Base-by-base conservation (phyloP, 768 basidiomycete species). In the Russula griseocarnosa region DNA sequence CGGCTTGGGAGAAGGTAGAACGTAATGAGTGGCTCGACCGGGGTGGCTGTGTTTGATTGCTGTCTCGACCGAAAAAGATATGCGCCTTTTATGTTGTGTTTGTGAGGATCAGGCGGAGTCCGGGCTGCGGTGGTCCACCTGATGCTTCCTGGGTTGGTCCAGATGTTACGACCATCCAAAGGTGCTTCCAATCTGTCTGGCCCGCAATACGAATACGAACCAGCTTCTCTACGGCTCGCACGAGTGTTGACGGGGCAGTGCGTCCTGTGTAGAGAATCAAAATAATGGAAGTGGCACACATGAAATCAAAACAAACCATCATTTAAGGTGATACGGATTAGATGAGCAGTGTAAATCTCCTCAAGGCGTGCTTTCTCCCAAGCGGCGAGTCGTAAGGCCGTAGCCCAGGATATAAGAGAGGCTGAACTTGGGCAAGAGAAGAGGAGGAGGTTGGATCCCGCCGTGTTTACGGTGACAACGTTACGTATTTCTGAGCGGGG, bases 311-410 rank as follows among this genome's bases (percentile, higher is more conserved):
- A 34, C 77, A 32, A 59, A 79, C 82, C 76, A 52, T 79, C 78
- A 60, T 77, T 79, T 52, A 90, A 73, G n/a, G 82, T 89, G 70
- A 88, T 91, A 58, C 92, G 82, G 66, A 98, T 82, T 50, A 98
- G 76, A 77, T 98, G 92, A 6, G 94, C 95, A 0, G 97, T 98
- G 73, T 98, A 98, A 64, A 99, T 94, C 77, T 99, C 96, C 74
- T 97, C 93, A 18, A 98, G 81, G 49, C 94, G 86, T 1, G 92
- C 88, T 71, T 95, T 94, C 76, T 99, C 97, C 94, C 94, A 99
- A 57, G 90, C 83, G 11, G 89, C 86, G 5, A 99, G 81, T 20
- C 97, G 87, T 42, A 98, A 79, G 5, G 94, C 93, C 26, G 92
- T 87, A 8, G 92, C 86, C 96, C 96, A 98, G n/a, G 88, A 85